A percentile compares a stretch with the other conserved stretches of the same genome.
phyloP scores from a whole-genome alignment of 495 filamentous ascomycete species.

The Hyaloscypha finlandica region DNA sequence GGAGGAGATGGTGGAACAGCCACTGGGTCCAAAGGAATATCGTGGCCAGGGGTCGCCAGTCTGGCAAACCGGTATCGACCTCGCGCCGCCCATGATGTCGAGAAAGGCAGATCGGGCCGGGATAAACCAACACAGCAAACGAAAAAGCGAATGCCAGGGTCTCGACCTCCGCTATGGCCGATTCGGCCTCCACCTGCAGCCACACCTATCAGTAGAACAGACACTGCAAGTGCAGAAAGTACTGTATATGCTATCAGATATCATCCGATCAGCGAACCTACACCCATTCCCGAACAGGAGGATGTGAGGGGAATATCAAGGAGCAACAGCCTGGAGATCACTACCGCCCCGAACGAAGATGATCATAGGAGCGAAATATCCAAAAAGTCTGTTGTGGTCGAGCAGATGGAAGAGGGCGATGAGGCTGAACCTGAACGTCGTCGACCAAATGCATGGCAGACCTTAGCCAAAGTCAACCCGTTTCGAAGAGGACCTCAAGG shows the following conservation, averaged over 20 bases:
- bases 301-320: slow-evolving; percentile 5
- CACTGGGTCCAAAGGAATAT: slow-evolving; percentile 37
- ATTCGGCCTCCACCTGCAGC: slow-evolving; percentile 30
- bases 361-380: slow-evolving; percentile 35
- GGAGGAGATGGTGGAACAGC: slow-evolving; percentile 22
- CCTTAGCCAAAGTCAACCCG: slow-evolving; percentile 33
- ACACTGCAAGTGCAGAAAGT: slow-evolving; percentile 62
- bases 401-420: slow-evolving; percentile 18
- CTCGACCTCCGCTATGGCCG: slow-evolving; percentile 31
- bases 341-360: background rate
- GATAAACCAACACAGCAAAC: slow-evolving; percentile 14
- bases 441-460: slow-evolving; percentile 20
- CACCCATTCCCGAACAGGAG: slow-evolving; percentile 41
- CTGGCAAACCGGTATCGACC: slow-evolving; percentile 45
- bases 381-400: slow-evolving; percentile 22
- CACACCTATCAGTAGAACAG: slow-evolving; percentile 34
- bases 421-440: background rate
- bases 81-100: slow-evolving; percentile 32
- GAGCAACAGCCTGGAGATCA: slow-evolving; percentile 21
- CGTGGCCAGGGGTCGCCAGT: slow-evolving; percentile 49
- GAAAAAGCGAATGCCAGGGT: slow-evolving; percentile 11
- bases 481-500: slow-evolving; percentile 32
- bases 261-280: slow-evolving; percentile 72
- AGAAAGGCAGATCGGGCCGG: slow-evolving; percentile 20
- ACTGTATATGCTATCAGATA: slow-evolving; percentile 86